phyloP scores from a whole-genome alignment of 2,329 filamentous ascomycete species.

The Cadophora sp. region DNA sequence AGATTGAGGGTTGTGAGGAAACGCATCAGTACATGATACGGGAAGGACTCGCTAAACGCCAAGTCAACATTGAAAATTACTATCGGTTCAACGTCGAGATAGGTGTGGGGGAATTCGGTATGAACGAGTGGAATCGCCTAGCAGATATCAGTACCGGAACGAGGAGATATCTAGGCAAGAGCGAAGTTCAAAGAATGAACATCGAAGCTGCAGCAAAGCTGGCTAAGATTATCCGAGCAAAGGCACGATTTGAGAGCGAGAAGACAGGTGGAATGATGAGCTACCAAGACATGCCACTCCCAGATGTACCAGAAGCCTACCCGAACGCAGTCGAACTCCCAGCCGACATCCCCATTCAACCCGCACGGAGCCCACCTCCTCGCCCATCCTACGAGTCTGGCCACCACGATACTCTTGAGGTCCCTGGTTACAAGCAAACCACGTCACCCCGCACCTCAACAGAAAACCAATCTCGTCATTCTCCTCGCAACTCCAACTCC shows the following conservation, averaged over 20 bases:
- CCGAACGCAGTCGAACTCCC: conserved; percentile 60
- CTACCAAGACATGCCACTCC: conserved; percentile 33
- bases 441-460: conserved; percentile 46
- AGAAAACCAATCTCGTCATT: conserved; percentile 44
- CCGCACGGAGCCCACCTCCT: conserved; percentile 36
- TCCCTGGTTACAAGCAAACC: conserved; percentile 32
- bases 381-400: conserved; percentile 46
- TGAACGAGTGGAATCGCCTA: conserved; percentile 98
- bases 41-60: conserved; percentile 77
- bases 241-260: conserved; percentile 47
- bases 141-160: conserved; percentile 95
- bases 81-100: conserved; percentile 97
- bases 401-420: conserved; percentile 40
- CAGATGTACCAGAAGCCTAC: conserved; percentile 48
- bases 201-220: conserved; percentile 79
- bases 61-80: conserved; percentile 89
- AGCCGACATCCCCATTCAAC: conserved; percentile 51
- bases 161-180: conserved; percentile 77
- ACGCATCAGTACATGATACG: conserved; percentile 87
- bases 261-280: conserved; percentile 20
- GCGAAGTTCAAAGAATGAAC: conserved; percentile 78
- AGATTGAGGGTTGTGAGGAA: conserved; percentile 94
- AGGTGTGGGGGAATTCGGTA: conserved; percentile 94
- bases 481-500: conserved; percentile 47
- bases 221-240: conserved; percentile 81